Conservation (phyloP, 2,329 filamentous ascomycete species). For the Ceratocystiopsis brevicomis region DNA sequence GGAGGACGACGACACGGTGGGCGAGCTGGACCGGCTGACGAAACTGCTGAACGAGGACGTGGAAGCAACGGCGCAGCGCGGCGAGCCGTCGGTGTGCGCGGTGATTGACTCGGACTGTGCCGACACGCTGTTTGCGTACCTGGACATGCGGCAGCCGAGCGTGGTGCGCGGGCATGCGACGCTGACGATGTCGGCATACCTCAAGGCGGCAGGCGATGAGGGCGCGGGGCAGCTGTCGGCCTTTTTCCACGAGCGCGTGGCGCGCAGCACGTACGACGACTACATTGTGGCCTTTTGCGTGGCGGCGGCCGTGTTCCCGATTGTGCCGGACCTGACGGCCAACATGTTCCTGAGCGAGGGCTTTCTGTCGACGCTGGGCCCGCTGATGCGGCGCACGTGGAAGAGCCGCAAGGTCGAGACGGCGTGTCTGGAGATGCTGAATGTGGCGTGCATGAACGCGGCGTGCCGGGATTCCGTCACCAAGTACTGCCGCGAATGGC, state of each 20-base stretch:
- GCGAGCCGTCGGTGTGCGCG: slow-evolving; percentile 32
- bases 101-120: slow-evolving; percentile 58
- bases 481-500: slow-evolving; percentile 71
- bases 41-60: slow-evolving; percentile 39
- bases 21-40: slow-evolving; percentile 37
- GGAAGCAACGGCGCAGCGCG: slow-evolving; percentile 20
- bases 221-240: slow-evolving; percentile 51
- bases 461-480: slow-evolving; percentile 66
- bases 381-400: slow-evolving; percentile 59
- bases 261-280: slow-evolving; percentile 65
- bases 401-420: slow-evolving; percentile 76
- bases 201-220: slow-evolving; percentile 55
- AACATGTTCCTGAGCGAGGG: slow-evolving; percentile 74
- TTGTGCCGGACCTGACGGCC: slow-evolving; percentile 57
- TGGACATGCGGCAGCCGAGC: slow-evolving; percentile 64
- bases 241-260: slow-evolving; percentile 56
- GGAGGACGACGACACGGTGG: slow-evolving; percentile 54
- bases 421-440: slow-evolving; percentile 73
- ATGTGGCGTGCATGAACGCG: slow-evolving; percentile 73
- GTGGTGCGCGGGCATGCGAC: slow-evolving; percentile 65
- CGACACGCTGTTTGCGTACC: slow-evolving; percentile 67
- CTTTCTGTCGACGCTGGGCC: slow-evolving; percentile 60
- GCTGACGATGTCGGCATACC: slow-evolving; percentile 62
- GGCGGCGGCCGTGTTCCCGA: slow-evolving; percentile 72
- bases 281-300: slow-evolving; percentile 85